These are phyloP conservation scores for Paraleonurus japonicus DNA, from an alignment of 257 asterid genomes.

Conservation along the genomic window DNA sequence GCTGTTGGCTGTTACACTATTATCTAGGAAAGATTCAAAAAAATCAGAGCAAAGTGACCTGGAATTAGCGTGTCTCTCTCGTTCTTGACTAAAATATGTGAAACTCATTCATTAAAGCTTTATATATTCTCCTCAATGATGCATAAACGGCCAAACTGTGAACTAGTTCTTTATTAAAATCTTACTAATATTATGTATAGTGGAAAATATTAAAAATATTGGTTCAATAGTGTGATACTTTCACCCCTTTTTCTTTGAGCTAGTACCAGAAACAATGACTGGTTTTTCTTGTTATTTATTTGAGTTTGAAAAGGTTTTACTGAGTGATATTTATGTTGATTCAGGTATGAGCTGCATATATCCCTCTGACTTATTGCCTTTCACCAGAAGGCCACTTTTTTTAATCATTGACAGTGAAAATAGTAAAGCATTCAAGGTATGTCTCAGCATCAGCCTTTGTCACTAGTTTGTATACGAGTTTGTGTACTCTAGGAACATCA, in stretches of 20 bases:
- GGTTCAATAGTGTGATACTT: neutral
- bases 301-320: slow-evolving; percentile 19
- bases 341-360: slow-evolving; percentile 82
- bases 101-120: neutral
- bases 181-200: neutral
- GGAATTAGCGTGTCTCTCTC: neutral
- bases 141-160: slow-evolving; percentile 10
- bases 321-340: slow-evolving; percentile 26
- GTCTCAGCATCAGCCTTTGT: slow-evolving; percentile 25
- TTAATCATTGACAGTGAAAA: slow-evolving; percentile 80
- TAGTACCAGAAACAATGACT: slow-evolving; percentile 9
- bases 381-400: slow-evolving; percentile 93
- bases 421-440: slow-evolving; percentile 82
- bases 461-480: slow-evolving; percentile 6
- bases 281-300: slow-evolving; percentile 2
- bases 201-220: neutral
- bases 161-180: neutral
- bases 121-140: slow-evolving; percentile 1
- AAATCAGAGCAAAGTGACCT: slow-evolving; percentile 8
- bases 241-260: slow-evolving; percentile 8
- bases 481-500: neutral
- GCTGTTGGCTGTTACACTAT: slow-evolving; percentile 3
- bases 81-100: slow-evolving; percentile 2
- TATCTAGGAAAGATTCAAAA: neutral
- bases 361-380: slow-evolving; percentile 86